Base-by-base conservation (phyloP, 495 filamentous ascomycete species). In the Trypethelium eluteriae region DNA sequence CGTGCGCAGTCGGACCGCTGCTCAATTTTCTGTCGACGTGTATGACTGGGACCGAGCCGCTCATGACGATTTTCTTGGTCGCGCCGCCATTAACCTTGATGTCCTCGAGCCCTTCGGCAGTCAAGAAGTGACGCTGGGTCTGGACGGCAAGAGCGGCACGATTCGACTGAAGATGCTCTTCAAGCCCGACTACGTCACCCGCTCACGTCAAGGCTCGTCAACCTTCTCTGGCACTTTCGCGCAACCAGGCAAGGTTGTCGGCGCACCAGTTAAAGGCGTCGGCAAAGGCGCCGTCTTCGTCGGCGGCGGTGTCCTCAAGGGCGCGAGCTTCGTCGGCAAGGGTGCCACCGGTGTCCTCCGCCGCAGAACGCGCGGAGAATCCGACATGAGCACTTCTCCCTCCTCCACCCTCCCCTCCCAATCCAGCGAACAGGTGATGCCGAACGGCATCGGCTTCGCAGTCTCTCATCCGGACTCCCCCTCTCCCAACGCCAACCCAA, bases 1-100 rank as follows among this genome's bases (percentile, higher is more conserved):
- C 3, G 77, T 99, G 71, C 86, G 87, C 49, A 93, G 90, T 3
- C 80, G 94, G 41, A 96, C 91, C 9, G 92, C 85, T 0, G 88
- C 92, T n/a, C 81, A 92, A 12, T 94, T 98, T 79, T 84, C 83
- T 32, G 88, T 92, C 65, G 87, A 89, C 53, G 84, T 97, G 6
- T 94, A 88, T 74, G 94, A 99, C 74, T 99, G 92, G 87, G 94
- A 99, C 74, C 91, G 96, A 79, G 92, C 87, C 62, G 90, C 92
- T 76, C 91, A 90, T 74, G 90, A 91, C 1, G 94, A 98, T 77
- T 90, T 89, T 72, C 79, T 99, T 11, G 92, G 93, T 46, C 81
- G 80, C 56, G 76, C 89, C 2, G 79, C 80, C n/a, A 92, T 99
- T 70, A 86, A 94, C 74, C 84, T 99, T 12, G 82, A 86, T 50